Percentiles rank a stretch among this genome's conserved stretches.
Evolutionary conservation across 2,329 filamentous ascomycete genomes (phyloP).

Genomic region (Aspergillus glaucus): DNA sequence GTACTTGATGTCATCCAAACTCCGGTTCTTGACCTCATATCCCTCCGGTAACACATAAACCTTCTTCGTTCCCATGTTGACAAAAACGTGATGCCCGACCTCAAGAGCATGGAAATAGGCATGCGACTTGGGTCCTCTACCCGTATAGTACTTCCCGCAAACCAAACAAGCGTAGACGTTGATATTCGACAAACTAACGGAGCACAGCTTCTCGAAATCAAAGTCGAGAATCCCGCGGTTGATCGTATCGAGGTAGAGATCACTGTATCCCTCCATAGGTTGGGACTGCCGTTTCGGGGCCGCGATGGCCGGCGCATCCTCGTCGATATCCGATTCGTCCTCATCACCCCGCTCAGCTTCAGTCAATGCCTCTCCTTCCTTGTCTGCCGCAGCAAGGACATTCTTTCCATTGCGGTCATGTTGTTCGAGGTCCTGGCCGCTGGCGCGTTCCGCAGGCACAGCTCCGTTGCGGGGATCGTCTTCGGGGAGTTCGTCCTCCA

Average conservation of each 20-base stretch:
- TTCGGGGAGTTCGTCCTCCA: constrained; percentile 30
- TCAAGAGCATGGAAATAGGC: constrained; percentile 97
- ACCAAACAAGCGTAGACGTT: constrained; percentile 97
- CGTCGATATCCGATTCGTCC: constrained; percentile 28
- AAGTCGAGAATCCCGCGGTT: constrained; percentile 90
- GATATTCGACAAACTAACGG: constrained; percentile 91
- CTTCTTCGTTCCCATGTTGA: constrained; percentile 71
- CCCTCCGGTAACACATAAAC: constrained; percentile 69
- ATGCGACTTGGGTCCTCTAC: constrained; percentile 85
- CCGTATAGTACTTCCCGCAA: constrained; percentile 97
- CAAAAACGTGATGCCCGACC: constrained; percentile 91
- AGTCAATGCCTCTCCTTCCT: constrained; percentile 56
- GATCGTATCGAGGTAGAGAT: constrained; percentile 97
- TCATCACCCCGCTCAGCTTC: constrained; percentile 24
- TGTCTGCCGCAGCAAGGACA: constrained; percentile 54
- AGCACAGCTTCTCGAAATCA: constrained; percentile 98
- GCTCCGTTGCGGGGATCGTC: constrained; percentile 18
- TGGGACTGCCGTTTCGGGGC: constrained; percentile 60
- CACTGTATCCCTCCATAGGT: constrained; percentile 81
- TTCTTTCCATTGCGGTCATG: constrained; percentile 31
- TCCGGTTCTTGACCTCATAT: constrained; percentile 92
- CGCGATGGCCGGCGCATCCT: constrained; percentile 30
- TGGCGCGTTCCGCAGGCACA: constrained; percentile 18
- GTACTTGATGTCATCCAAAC: constrained; percentile 95
- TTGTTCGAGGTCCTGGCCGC: constrained; percentile 27